Base-by-base conservation (phyloP, 2,329 filamentous ascomycete genomes). In the Curvularia sp. region DNA sequence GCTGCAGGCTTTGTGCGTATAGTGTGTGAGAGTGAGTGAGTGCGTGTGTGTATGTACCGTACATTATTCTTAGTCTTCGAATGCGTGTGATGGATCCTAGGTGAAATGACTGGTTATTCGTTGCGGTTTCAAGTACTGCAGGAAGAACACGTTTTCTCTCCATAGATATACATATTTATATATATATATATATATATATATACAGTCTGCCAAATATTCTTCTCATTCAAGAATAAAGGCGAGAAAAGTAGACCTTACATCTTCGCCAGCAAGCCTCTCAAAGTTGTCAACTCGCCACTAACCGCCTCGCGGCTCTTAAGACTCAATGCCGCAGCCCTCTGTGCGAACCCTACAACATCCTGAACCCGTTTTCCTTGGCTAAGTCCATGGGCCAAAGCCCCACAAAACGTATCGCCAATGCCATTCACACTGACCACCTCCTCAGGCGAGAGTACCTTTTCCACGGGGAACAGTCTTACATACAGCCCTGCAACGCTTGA, bases 371-470 rank as follows among this genome's bases (percentile, higher is more conserved):
- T 87, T 78, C 58, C 85, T 73, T 59, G 74, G 18, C 88, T 87
- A 64, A 98, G 74, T 0, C 91, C 92, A 1, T 92, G 89, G n/a
- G 97, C 81, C 55, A 97, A 68, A 13, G 93, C 89, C 0, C 94
- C 95, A 8, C 96, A 81, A 74, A 98, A 93, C 0, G 95, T 97
- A 77, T 99, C 95, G 0, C 95, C 95, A 2, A 92, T 93, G 0
- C 94, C 95, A 74, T 98, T 98, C 9, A 98, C 94, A 46, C 92
- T 97, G 1, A 94, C 87, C 1, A 96, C 83, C 25, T 95, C 87
- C 19, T 84, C 78, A 0, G 80, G 76, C 2, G 67, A 57, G 5
- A 97, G 83, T 15, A 81, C 78, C 72, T 90, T 87, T 0, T 85
- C 85, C 0, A 90, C 82, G 0, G 90, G 86, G 74, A 92, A 80